Evolutionary conservation across 2,329 filamentous ascomycete genomes (phyloP), one percentile per base, ranked within the genome.

Genomic region (Aspergillus awamori): DNA sequence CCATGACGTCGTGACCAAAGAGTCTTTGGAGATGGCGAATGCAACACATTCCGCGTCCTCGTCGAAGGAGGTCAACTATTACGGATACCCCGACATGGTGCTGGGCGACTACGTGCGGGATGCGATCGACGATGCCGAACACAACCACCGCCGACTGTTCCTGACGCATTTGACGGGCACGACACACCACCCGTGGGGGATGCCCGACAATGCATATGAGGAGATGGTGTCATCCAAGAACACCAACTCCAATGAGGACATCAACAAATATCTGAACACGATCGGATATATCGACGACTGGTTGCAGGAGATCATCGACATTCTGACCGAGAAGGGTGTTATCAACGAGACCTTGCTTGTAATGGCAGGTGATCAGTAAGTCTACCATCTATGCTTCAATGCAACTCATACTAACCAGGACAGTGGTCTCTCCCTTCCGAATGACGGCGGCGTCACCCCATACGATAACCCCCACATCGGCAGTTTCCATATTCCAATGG

Each of bases 311-410:
- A 72, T 76, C 7, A 52, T 76, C 24, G 65, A 68, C 3, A 69
- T 73, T 8, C 53, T 76, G 5, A 62, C 72, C 28, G 73, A 76
- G 38, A 69, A 73, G 24, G 72, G 67, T 1, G 63, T 76, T 8
- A 68, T 67, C 10, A 63, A 76, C 48, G 72, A 76, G 60, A 76
- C 73, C 7, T 62, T 76, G 15, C 45, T 76, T 8, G 66, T 72
- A 36, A 73, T 76, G 69, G 69, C 71, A 4, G 74, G 74, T 24
- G 74, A 76, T 48, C 74, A 76, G 69, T 71, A 69, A 47, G 69
- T 69, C 17, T 10, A 4, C 10, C 2, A 48, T 45, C 4, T 1
- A 2, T 6, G 1, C 0, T 5, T 11, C 11, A 22, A 53, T 48
- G 10, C 20, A 17, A 8, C 11, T 43, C 2, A 20, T 30, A 53